Percentiles rank a stretch among this genome's conserved stretches.
Conservation (phyloP, 2,329 filamentous ascomycete genomes). For the Alternaria ethzedia region DNA sequence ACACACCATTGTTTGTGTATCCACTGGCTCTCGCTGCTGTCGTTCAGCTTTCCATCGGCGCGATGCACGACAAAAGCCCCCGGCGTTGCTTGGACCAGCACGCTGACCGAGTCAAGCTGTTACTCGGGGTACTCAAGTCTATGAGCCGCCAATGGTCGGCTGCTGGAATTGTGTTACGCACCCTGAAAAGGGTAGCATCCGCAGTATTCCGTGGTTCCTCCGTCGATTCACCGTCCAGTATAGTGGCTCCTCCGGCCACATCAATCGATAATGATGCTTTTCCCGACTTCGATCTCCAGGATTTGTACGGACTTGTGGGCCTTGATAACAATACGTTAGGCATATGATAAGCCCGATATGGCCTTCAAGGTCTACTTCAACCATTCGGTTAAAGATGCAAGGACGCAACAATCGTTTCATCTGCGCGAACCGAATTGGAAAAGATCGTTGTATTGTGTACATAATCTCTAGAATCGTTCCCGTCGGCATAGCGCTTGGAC, state of each 20-base stretch:
- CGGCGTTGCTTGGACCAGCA: slow-evolving; percentile 23
- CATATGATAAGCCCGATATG: background rate
- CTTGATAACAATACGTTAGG: slow-evolving; percentile 6
- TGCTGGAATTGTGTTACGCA: slow-evolving; percentile 14
- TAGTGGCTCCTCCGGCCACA: background rate
- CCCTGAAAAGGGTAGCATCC: slow-evolving; percentile 19
- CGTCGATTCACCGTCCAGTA: background rate
- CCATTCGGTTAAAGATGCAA: background rate
- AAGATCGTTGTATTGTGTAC: background rate
- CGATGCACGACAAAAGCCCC: slow-evolving; percentile 26
- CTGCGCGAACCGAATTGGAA: background rate
- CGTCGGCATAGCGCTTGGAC: background rate
- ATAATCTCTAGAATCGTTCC: rapidly evolving
- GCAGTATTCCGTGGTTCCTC: slow-evolving; percentile 11
- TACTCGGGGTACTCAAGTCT: slow-evolving; percentile 22
- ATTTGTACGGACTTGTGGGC: slow-evolving; percentile 18
- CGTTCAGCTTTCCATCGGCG: slow-evolving; percentile 68
- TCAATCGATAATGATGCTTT: slow-evolving; percentile 1
- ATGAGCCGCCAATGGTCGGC: slow-evolving; percentile 18
- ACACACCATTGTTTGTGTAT: slow-evolving; percentile 55
- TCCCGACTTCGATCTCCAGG: slow-evolving; percentile 11
- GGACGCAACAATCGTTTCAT: background rate
- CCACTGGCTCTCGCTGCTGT: slow-evolving; percentile 25
- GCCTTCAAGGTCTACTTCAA: background rate
- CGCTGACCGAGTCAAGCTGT: slow-evolving; percentile 19